phyloP scores from a whole-genome alignment of 176 grass and related monocot genomes.

The Coix lacrymajobi region DNA sequence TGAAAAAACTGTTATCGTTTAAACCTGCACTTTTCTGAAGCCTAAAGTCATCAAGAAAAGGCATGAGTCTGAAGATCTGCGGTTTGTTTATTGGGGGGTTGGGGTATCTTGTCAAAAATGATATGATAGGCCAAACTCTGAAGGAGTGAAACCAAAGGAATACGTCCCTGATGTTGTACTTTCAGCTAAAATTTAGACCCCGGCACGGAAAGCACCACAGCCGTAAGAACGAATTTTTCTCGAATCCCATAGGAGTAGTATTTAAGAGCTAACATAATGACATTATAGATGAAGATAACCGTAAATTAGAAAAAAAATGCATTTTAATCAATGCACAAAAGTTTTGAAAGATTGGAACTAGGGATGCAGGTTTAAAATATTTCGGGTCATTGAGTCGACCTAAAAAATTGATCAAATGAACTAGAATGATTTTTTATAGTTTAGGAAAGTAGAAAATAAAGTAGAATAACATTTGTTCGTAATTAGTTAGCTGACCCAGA shows the following conservation, averaged over 20 bases:
- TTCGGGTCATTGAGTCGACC: too few species aligned
- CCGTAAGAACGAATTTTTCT: neutral
- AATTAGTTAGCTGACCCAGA: too few species aligned
- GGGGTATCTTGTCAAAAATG: neutral
- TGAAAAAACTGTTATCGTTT: too few species aligned
- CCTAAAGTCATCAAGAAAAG: neutral
- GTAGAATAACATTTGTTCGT: too few species aligned
- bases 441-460: too few species aligned
- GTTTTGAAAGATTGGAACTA: neutral
- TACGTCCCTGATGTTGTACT: neutral
- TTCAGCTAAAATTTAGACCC: constrained; percentile 15
- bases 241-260: neutral
- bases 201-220: too few species aligned
- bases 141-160: neutral
- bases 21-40: neutral
- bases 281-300: neutral
- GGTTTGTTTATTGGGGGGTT: neutral
- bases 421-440: too few species aligned
- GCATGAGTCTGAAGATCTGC: neutral
- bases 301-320: neutral
- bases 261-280: neutral
- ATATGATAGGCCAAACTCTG: neutral
- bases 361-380: too few species aligned
- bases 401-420: too few species aligned
- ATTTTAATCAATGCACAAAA: neutral